phyloP scores from a whole-genome alignment of 345 rosid genomes.

The Cardiospermum halicacabum region DNA sequence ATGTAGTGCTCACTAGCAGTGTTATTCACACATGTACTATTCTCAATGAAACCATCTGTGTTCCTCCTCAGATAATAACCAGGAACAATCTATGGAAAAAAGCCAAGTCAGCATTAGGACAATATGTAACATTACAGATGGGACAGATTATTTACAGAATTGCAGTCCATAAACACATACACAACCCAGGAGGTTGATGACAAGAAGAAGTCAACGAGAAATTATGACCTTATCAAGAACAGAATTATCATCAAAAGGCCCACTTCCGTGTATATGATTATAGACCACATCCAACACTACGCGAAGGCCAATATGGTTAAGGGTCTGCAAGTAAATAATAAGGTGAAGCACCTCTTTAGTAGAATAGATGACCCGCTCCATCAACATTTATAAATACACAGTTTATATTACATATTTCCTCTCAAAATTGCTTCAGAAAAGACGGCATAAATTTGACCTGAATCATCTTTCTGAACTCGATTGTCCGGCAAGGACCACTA shows the following conservation, averaged over 20 bases:
- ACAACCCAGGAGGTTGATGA: background rate
- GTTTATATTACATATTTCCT: conserved; percentile 8
- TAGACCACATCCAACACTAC: conserved; percentile 91
- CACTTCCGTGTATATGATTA: conserved; percentile 89
- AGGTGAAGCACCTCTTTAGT: conserved; percentile 6
- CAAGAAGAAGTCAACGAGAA: background rate
- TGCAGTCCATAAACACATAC: background rate
- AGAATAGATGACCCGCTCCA: background rate
- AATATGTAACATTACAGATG: background rate
- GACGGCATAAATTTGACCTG: conserved; percentile 49
- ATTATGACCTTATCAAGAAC: conserved; percentile 81
- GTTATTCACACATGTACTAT: conserved; percentile 88
- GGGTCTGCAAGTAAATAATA: conserved; percentile 45
- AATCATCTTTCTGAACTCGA: conserved; percentile 92
- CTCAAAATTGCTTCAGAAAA: background rate
- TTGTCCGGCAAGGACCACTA: conserved; percentile 59
- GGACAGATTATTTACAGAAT: background rate
- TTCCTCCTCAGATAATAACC: conserved; percentile 95
- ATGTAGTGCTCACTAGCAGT: conserved; percentile 98
- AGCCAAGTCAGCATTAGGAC: conserved; percentile 6
- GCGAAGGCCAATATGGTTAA: conserved; percentile 57
- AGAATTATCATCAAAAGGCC: conserved; percentile 70
- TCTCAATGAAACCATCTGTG: conserved; percentile 71
- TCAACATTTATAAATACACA: conserved; percentile 8
- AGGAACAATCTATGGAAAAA: conserved; percentile 73